Conservation (phyloP, 768 basidiomycete genomes). For the Rhodotorula graminis region DNA sequence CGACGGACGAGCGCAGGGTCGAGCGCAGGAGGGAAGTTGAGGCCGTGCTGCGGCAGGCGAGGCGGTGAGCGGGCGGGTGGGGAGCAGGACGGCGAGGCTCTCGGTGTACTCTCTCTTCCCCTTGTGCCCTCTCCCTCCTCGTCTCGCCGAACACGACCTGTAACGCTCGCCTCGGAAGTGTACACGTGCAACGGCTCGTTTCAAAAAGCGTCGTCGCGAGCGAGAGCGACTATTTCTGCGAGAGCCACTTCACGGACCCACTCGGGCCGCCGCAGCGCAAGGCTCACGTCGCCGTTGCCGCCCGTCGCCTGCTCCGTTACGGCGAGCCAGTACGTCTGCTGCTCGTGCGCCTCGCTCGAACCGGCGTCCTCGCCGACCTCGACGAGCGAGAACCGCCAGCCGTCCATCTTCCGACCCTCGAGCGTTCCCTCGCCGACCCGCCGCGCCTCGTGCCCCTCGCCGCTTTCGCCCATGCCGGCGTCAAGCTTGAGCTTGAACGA, state of each 20-base stretch:
- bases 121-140: too few relatives aligned
- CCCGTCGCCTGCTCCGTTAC: background rate
- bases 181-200: background rate
- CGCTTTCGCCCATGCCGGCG: background rate
- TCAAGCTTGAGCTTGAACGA: background rate
- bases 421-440: background rate
- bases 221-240: background rate
- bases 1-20: background rate
- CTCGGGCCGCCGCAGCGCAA: background rate
- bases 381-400: background rate
- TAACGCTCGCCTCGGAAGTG: too few relatives aligned
- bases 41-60: conserved; percentile 15
- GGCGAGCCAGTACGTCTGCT: background rate
- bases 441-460: background rate
- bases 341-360: background rate
- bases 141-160: too few relatives aligned
- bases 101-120: too few relatives aligned
- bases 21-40: conserved; percentile 24
- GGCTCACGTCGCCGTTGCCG: background rate
- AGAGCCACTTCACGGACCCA: background rate
- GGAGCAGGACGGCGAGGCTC: too few relatives aligned
- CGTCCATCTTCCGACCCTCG: background rate
- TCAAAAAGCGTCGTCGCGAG: background rate
- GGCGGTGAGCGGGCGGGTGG: too few relatives aligned
- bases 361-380: too few relatives aligned